phyloP scores from a whole-genome alignment of 345 rosid species.

The Pistacia integerrima region DNA sequence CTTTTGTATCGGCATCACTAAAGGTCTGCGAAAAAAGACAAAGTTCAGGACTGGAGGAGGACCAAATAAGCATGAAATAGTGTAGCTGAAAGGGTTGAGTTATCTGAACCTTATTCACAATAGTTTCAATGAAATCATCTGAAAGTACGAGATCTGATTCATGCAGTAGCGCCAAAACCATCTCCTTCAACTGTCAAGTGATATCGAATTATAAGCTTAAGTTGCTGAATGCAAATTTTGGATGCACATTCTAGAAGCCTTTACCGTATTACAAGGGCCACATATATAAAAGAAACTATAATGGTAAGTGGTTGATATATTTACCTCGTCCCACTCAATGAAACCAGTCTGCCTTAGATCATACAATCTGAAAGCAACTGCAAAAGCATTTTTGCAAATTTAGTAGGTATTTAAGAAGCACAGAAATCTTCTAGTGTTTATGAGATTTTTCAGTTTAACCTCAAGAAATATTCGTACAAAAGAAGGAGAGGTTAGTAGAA shows the following conservation, averaged over 20 bases:
- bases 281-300: neutral
- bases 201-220: conserved; percentile 12
- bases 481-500: neutral
- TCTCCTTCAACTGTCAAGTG: conserved; percentile 68
- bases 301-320: conserved; percentile 16
- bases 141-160: conserved; percentile 81
- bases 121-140: conserved; percentile 70
- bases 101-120: conserved; percentile 68
- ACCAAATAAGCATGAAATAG: neutral
- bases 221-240: neutral
- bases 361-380: conserved; percentile 89
- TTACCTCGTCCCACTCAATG: conserved; percentile 87
- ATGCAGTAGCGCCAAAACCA: conserved; percentile 90
- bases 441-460: neutral
- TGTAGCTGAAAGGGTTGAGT: too few relatives aligned
- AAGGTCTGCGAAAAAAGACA: conserved; percentile 53
- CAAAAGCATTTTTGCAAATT: conserved; percentile 20
- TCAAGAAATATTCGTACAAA: neutral
- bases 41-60: neutral
- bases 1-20: conserved; percentile 61
- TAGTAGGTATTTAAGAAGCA: conserved; percentile 1
- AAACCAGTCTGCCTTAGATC: conserved; percentile 87
- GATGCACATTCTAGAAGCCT: neutral
- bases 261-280: neutral
- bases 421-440: neutral